Evolutionary conservation across 352 stramenopile genomes (phyloP), one percentile per base, ranked within the genome.

Genomic region (Phytophthora capsici): DNA sequence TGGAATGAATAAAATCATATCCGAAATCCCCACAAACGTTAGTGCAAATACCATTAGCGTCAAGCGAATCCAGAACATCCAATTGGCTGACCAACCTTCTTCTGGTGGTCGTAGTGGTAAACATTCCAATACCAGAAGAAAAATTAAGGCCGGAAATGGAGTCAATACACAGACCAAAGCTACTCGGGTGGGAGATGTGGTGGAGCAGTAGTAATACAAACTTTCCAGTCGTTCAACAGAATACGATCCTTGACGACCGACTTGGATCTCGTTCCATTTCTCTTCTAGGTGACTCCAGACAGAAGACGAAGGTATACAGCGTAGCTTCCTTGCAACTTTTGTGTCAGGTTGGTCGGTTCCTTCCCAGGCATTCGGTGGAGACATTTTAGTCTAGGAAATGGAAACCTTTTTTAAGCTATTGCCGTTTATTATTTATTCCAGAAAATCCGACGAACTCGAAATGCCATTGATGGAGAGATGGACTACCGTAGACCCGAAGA

Each of bases 1-100:
- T 34, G 53, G 61, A 26, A 64, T 32, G 13, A 64, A 43, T 19
- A 50, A 17, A 12, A 47, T 59, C 19, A 69, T 10, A 1, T 59
- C 36, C 2, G 61, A 58, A 6, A 55, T 41, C 1, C 14, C 45
- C n/a, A 58, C 53, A 16, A 63, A 20, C 5, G 14, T 30, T n/a
- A 69, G 30, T 7, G 41, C 53, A 50, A 71, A 62, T 3, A 59
- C 26, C 56, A 67, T 58, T 45, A 67, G 26, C 22, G 16, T 22
- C 22, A 71, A 26, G 1, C 63, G 56, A 66, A 71, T 46, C 48
- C 57, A 67, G n/a, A 71, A 67, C 20, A 67, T 37, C 57, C 63
- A 71, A 30, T 71, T 71, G 7, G 57, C 63, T 4, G 36, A 25
- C 63, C 56, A 71, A 5, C 56, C 63, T 28, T 71, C 63, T 6